Evolutionary conservation across 805 yeast genomes (phyloP).

Genomic region (Metschnikowia anglica): DNA sequence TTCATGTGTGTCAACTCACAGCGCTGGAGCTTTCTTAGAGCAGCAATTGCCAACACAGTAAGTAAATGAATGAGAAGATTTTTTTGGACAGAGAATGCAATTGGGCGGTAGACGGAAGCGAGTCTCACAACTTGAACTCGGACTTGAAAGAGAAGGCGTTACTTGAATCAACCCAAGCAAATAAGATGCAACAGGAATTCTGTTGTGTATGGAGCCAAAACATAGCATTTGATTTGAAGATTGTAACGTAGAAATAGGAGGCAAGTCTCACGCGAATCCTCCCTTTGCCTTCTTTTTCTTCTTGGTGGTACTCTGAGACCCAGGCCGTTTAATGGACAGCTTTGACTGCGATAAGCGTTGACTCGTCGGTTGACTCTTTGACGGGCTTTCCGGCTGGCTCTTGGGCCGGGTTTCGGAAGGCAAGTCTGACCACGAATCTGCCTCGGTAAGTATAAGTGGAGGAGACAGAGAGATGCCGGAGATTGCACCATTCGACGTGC

Average conservation of each 20-base stretch:
- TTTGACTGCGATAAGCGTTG: slow-evolving; percentile 2
- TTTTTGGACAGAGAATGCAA: neutral
- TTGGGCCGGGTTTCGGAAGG: neutral
- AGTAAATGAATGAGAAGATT: neutral
- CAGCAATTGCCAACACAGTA: too few species aligned
- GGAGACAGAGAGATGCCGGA: slow-evolving; percentile 3
- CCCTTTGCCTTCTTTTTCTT: slow-evolving; percentile 45
- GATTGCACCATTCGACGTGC: neutral
- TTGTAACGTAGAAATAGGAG: neutral
- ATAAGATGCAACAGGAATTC: too few species aligned
- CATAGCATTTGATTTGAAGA: too few species aligned
- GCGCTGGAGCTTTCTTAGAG: too few species aligned
- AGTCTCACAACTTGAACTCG: neutral
- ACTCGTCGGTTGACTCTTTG: slow-evolving; percentile 2
- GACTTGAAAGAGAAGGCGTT: too few species aligned
- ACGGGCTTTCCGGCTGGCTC: slow-evolving; percentile 1
- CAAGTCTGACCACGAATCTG: neutral
- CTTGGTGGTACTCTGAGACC: slow-evolving; percentile 4
- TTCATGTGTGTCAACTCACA: too few species aligned
- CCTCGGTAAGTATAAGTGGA: neutral
- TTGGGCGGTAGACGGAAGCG: neutral
- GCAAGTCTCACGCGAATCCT: slow-evolving; percentile 38
- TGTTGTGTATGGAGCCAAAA: too few species aligned
- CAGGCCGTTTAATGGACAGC: slow-evolving; percentile 11
- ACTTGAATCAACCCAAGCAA: too few species aligned